Evolutionary conservation across 1,139 yeast species (phyloP).

Genomic region (Sporopachydermia cereana): DNA sequence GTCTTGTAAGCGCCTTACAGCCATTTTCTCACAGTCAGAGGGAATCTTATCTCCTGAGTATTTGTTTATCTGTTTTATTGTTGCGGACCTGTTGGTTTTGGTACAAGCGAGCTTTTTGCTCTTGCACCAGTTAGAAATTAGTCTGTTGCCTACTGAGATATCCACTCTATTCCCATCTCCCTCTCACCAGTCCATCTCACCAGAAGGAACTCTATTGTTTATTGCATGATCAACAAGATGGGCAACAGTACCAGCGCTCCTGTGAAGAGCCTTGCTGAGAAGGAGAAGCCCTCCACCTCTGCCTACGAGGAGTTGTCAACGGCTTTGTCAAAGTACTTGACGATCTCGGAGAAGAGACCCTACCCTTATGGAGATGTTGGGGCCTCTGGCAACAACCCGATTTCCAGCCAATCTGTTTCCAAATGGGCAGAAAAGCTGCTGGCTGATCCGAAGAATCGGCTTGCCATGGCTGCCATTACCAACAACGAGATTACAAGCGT

Average conservation of each 20-base stretch:
- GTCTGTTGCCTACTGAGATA: no score
- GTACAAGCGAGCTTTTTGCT: no score
- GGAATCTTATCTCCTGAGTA: no score
- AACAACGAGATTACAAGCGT: slow-evolving; percentile 36
- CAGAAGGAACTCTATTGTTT: no score
- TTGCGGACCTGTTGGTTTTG: no score
- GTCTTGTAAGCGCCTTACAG: no score
- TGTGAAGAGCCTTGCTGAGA: slow-evolving; percentile 16
- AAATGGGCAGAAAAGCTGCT: slow-evolving; percentile 41
- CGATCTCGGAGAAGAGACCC: slow-evolving; percentile 3
- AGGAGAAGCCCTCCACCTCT: slow-evolving; percentile 9
- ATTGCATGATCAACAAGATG: no score
- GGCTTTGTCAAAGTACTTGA: slow-evolving; percentile 7
- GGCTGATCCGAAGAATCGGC: slow-evolving; percentile 41
- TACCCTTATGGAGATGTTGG: not conserved
- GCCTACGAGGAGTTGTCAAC: slow-evolving; percentile 10
- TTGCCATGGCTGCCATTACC: slow-evolving; percentile 50
- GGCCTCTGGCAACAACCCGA: slow-evolving; percentile 21
- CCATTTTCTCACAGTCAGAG: no score
- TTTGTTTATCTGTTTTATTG: no score
- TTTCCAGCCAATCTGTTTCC: slow-evolving; percentile 26
- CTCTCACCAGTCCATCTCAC: no score
- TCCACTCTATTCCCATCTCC: no score
- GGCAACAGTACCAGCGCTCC: slow-evolving; percentile 19
- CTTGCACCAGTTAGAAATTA: no score